Evolutionary conservation across 768 basidiomycete genomes (phyloP), one percentile per base, ranked within the genome.

Genomic region (Tulasnella sp.): DNA sequence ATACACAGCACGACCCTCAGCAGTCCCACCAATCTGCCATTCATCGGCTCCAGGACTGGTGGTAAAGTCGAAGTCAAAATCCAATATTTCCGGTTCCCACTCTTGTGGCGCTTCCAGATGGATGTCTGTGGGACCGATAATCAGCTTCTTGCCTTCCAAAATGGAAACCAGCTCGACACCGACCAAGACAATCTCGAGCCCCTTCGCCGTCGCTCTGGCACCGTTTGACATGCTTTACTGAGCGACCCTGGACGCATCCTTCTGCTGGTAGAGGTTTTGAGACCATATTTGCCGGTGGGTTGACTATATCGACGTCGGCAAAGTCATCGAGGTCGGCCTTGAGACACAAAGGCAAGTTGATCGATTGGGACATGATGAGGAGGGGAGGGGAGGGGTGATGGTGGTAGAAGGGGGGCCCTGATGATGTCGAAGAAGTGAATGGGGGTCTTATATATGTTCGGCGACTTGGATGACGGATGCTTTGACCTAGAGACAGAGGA

Each of bases 21-120:
- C 28, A 16, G 3, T 78, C 1, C 37, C 40, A 58, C 77, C 24
- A 8, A 64, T 60, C 34, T n/a, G 41, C 77, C 77, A 78, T n/a
- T 78, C 44, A 2, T 78, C 48, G 34, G 50, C 54, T 50, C 77
- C 77, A 40, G 77, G 77, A 5, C 44, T n/a, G n/a, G 40, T 8
- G 44, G 44, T 44, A 16, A 44, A 44, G 44, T 44, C 44, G 44
- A 44, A 60, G 77, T 40, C 22, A 37, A 46, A 78, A 31, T 64
- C 60, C 60, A 7, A 50, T 50, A 64, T 24, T 24, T 64, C 60
- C n/a, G 28, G 28, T 34, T 64, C n/a, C 60, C 60, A n/a, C 60
- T 34, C 60, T 16, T 34, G 64, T 69, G 64, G 64, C 64, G 64
- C 12, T 69, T 14, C 5, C n/a, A 28, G 12, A 16, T 31, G 64